Evolutionary conservation across 768 basidiomycete species (phyloP).

Genomic region (Tubosaeta brunneosetosa): DNA sequence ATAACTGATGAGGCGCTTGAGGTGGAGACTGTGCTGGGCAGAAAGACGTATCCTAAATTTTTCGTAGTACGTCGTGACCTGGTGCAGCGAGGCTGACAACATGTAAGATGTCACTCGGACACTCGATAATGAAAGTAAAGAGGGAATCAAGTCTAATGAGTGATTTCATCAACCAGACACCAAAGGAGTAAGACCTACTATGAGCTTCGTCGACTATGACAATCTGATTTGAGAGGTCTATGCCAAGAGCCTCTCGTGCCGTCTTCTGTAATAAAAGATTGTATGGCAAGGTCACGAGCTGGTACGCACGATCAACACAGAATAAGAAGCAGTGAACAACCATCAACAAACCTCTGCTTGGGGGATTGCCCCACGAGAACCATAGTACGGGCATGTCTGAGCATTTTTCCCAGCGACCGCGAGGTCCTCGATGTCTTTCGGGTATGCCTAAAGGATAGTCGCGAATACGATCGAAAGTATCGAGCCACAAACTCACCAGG

Average conservation of each 20-base stretch:
- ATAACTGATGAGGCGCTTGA: conserved; percentile 74
- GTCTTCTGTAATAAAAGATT: conserved; percentile 81
- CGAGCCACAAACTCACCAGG: conserved; percentile 41
- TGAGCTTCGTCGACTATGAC: conserved; percentile 96
- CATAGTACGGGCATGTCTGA: conserved; percentile 89
- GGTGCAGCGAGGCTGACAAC: conserved; percentile 60
- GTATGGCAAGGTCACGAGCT: conserved; percentile 93
- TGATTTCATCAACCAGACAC: conserved; percentile 1
- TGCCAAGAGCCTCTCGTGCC: conserved; percentile 83
- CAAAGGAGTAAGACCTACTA: conserved; percentile 50
- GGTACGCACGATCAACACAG: not conserved
- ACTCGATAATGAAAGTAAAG: conserved; percentile 82
- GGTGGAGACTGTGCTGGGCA: conserved; percentile 65
- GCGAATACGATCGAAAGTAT: not conserved
- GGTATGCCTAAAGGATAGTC: conserved; percentile 54
- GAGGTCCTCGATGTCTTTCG: conserved; percentile 94
- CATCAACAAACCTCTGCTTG: conserved; percentile 71
- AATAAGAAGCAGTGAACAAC: not conserved
- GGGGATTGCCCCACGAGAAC: conserved; percentile 78
- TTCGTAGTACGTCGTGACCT: conserved; percentile 71
- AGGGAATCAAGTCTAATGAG: conserved; percentile 75
- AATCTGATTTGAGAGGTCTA: conserved; percentile 78
- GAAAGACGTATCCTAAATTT: conserved; percentile 78
- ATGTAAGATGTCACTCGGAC: conserved; percentile 53
- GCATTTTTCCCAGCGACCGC: conserved; percentile 63